Conservation (phyloP, 1,284 basidiomycete species). For the Heimioporus retisporus region DNA sequence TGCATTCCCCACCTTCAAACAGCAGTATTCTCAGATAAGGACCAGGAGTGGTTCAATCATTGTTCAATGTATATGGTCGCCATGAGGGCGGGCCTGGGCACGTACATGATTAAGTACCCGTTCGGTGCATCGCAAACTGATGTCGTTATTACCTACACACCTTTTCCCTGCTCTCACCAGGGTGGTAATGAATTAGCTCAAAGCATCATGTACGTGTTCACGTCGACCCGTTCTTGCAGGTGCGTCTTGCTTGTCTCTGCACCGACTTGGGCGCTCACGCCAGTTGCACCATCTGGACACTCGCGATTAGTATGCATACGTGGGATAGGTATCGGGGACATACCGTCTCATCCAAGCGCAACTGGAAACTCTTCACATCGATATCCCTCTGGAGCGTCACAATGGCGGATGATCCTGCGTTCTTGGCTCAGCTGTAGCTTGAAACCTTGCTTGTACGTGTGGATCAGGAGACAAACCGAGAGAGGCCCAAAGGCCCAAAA, state of each 20-base stretch:
- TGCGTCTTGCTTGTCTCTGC: constrained; percentile 88
- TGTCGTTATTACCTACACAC: no score
- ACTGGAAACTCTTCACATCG: constrained; percentile 82
- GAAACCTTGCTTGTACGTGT: constrained; percentile 72
- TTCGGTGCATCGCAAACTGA: no score
- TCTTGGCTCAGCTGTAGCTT: constrained; percentile 83
- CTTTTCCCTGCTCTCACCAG: no score
- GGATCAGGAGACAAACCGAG: neutral
- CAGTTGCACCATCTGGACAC: constrained; percentile 67
- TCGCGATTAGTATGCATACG: constrained; percentile 19
- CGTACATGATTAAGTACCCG: no score
- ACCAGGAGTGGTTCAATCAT: no score
- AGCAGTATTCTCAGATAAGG: no score
- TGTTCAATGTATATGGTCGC: no score
- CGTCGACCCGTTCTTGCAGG: constrained; percentile 55
- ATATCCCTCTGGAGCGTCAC: constrained; percentile 83
- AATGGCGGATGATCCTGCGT: constrained; percentile 79
- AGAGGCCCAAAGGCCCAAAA: neutral
- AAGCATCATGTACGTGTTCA: no score
- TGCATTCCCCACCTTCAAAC: no score
- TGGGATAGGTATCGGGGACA: constrained; percentile 32
- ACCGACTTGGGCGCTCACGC: constrained; percentile 78
- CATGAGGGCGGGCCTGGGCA: no score
- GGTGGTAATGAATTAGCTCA: no score
- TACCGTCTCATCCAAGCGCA: constrained; percentile 78